Percentiles rank a stretch among this genome's conserved stretches.
phyloP scores from a whole-genome alignment of 176 grass and related monocot species.

The Dendrocalamus sinicus region DNA sequence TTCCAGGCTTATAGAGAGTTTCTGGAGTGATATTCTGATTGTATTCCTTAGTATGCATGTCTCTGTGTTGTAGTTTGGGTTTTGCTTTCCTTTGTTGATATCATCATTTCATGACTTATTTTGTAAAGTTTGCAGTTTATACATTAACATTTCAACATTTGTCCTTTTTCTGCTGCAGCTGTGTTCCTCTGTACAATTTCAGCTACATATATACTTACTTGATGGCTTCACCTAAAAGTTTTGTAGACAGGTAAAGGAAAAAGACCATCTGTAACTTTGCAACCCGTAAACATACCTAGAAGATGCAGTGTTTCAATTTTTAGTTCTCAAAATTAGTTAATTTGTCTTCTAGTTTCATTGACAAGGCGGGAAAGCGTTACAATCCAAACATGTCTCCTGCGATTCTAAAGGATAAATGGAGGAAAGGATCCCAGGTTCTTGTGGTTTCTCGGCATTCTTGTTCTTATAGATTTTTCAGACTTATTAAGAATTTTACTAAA shows the following conservation, averaged over 20 bases:
- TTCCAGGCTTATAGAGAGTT: neutral
- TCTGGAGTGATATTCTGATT: constrained; percentile 7
- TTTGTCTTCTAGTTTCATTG: constrained; percentile 70
- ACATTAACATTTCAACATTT: constrained; percentile 31
- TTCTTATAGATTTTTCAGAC: constrained; percentile 31
- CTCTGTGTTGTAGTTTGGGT: neutral
- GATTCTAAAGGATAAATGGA: constrained; percentile 91
- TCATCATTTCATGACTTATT: neutral
- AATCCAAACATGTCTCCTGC: constrained; percentile 77
- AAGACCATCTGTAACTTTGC: constrained; percentile 6
- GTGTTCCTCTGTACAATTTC: constrained; percentile 97
- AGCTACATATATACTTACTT: constrained; percentile 91
- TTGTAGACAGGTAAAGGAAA: constrained; percentile 80
- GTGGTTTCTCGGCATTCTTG: constrained; percentile 22
- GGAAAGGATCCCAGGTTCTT: constrained; percentile 97
- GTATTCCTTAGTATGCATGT: neutral
- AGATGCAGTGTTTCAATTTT: constrained; percentile 27
- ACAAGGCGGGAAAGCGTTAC: constrained; percentile 79
- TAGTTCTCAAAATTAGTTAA: constrained; percentile 32
- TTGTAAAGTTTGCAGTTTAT: constrained; percentile 8
- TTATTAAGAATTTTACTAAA: constrained; percentile 17
- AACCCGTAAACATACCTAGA: constrained; percentile 26
- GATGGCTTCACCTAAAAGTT: constrained; percentile 87
- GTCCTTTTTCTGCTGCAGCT: constrained; percentile 65
- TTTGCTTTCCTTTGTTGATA: constrained; percentile 5